Conservation (phyloP, 2,329 filamentous ascomycete genomes). For the Ramichloridium luteum region DNA sequence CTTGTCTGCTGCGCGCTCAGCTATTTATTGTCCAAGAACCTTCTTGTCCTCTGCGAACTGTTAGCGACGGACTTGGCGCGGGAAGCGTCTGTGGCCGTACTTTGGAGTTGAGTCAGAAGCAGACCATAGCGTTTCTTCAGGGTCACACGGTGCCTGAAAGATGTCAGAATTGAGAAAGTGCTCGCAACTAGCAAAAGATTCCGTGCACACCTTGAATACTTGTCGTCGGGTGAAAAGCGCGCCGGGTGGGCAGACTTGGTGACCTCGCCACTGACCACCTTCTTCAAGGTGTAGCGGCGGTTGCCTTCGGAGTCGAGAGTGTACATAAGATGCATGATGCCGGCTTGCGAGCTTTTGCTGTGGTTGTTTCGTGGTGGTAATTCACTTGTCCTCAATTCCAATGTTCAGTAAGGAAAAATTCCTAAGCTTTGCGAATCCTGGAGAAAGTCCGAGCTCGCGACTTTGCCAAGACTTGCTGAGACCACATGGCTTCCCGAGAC, state of each 20-base stretch:
- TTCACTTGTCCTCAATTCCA: background rate
- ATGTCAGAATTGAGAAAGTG: no score
- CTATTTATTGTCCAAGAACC: constrained; percentile 30
- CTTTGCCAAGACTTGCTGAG: background rate
- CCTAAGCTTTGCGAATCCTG: no score
- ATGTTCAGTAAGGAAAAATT: constrained; percentile 1
- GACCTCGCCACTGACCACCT: constrained; percentile 67
- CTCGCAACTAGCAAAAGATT: no score
- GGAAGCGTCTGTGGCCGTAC: no score
- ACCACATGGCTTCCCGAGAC: background rate
- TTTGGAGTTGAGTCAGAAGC: constrained; percentile 65
- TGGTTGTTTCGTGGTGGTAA: background rate
- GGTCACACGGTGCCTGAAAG: constrained; percentile 68
- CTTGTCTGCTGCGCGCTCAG: background rate
- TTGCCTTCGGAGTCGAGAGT: constrained; percentile 71
- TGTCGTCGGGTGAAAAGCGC: constrained; percentile 94
- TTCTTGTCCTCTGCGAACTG: constrained; percentile 29
- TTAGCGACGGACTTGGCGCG: no score
- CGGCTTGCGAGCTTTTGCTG: background rate
- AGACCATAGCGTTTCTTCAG: constrained; percentile 88
- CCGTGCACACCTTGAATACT: constrained; percentile 72
- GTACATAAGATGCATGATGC: constrained; percentile 67
- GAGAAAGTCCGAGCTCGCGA: constrained; percentile 1
- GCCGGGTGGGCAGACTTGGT: constrained; percentile 95
- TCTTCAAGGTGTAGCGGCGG: constrained; percentile 91